Conservation (phyloP, 2,329 filamentous ascomycete species). For the Aspergillus aculeatus region DNA sequence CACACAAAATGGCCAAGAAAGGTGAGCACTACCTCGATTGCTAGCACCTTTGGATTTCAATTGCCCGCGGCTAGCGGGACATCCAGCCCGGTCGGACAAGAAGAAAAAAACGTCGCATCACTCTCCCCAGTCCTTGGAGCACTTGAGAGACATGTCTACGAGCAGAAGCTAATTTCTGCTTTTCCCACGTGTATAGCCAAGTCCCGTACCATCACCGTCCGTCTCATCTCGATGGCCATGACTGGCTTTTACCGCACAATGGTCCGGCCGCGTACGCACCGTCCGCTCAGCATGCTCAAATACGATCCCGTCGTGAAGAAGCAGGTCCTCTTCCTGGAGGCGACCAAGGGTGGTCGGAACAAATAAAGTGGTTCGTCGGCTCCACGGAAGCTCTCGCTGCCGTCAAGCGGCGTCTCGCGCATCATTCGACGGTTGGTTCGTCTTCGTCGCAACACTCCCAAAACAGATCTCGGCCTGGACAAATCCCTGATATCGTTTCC, state of each 20-base stretch:
- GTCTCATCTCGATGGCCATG: constrained; percentile 97
- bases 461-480: too few species aligned
- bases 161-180: too few species aligned
- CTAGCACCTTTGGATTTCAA: too few species aligned
- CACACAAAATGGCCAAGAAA: constrained; percentile 47
- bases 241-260: constrained; percentile 97
- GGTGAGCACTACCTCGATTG: constrained; percentile 22
- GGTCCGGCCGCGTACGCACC: constrained; percentile 73
- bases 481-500: too few species aligned
- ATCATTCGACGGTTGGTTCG: neutral
- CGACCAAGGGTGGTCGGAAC: constrained; percentile 71
- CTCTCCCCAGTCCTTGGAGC: too few species aligned
- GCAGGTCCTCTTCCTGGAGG: constrained; percentile 93
- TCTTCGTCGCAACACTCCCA: neutral
- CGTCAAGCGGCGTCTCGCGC: too few species aligned
- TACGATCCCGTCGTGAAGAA: constrained; percentile 97
- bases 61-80: too few species aligned
- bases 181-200: constrained; percentile 59
- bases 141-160: too few species aligned
- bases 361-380: constrained; percentile 27
- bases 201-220: constrained; percentile 87
- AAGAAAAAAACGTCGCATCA: too few species aligned
- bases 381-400: too few species aligned
- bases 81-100: too few species aligned
- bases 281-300: constrained; percentile 95